A percentile compares a stretch with the other conserved stretches of the same genome.
Evolutionary conservation across 1,284 basidiomycete genomes (phyloP).

Genomic region (Leccinum angustisporum): DNA sequence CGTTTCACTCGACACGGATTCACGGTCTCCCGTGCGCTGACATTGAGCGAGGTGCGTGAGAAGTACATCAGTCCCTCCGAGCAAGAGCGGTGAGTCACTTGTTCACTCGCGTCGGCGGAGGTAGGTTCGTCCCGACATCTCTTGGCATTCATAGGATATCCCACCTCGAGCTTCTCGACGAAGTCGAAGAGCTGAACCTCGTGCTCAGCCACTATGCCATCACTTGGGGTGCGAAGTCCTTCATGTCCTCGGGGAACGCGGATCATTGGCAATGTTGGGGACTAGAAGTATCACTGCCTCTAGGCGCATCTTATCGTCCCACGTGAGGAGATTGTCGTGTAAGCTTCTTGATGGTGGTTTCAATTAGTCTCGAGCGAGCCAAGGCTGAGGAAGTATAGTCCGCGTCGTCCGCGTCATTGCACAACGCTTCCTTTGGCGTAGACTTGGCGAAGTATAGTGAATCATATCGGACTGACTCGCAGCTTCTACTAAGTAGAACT

Average conservation of each 20-base stretch:
- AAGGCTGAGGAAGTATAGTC: neutral
- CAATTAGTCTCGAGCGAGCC: neutral
- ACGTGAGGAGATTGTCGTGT: neutral
- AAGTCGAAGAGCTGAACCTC: constrained; percentile 88
- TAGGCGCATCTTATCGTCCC: neutral
- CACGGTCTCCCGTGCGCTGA: constrained; percentile 23
- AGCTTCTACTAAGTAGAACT: neutral
- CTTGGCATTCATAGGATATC: constrained; percentile 55
- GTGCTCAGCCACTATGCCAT: constrained; percentile 87
- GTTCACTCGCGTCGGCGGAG: neutral
- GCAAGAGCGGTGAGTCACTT: constrained; percentile 55
- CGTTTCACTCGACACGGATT: constrained; percentile 68
- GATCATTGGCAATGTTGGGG: constrained; percentile 41
- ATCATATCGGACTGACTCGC: neutral
- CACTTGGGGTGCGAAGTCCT: constrained; percentile 61
- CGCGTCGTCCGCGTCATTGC: neutral
- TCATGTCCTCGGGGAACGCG: constrained; percentile 12
- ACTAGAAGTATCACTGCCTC: constrained; percentile 16
- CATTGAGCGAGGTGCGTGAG: constrained; percentile 53
- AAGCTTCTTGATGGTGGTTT: neutral
- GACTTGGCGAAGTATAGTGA: neutral
- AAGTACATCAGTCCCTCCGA: constrained; percentile 56
- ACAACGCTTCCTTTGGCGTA: neutral
- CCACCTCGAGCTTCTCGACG: constrained; percentile 82
- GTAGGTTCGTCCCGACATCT: constrained; percentile 6